These are phyloP conservation scores for Ascochyta viciae-villosae DNA, from an alignment of 2,329 filamentous ascomycete species.

Conservation along the genomic window DNA sequence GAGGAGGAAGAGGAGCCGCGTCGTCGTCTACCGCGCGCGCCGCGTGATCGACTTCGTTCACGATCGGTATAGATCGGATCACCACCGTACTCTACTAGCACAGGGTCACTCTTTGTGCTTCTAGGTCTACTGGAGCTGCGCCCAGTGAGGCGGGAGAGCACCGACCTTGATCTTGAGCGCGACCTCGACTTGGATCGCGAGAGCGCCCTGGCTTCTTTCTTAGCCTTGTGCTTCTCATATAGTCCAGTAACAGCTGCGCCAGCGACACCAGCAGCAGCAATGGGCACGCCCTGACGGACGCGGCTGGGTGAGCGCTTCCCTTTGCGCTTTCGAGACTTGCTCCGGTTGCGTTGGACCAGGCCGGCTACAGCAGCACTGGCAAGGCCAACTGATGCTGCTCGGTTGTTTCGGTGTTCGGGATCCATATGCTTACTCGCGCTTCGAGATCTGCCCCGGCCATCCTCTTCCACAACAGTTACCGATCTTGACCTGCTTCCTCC, in stretches of 20 bases:
- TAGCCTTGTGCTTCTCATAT: constrained; percentile 69
- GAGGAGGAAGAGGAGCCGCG: constrained; percentile 52
- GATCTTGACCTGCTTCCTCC: constrained; percentile 42
- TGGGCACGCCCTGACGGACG: constrained; percentile 63
- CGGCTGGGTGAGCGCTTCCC: constrained; percentile 63
- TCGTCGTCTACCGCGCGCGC: constrained; percentile 50
- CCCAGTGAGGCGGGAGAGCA: constrained; percentile 50
- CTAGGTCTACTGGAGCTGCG: constrained; percentile 47
- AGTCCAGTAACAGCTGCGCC: constrained; percentile 67
- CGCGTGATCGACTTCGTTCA: constrained; percentile 37
- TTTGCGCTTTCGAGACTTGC: constrained; percentile 62
- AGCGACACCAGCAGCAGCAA: constrained; percentile 66
- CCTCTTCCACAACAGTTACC: constrained; percentile 40
- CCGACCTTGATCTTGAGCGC: constrained; percentile 55
- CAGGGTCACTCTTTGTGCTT: constrained; percentile 56
- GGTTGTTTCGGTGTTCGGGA: constrained; percentile 62
- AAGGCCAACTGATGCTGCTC: constrained; percentile 67
- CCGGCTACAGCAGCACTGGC: constrained; percentile 68
- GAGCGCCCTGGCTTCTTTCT: constrained; percentile 61
- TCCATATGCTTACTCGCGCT: constrained; percentile 54
- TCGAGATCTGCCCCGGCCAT: constrained; percentile 43
- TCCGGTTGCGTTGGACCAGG: constrained; percentile 64
- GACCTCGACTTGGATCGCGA: constrained; percentile 49
- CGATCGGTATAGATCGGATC: constrained; percentile 65
- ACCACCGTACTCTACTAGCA: constrained; percentile 69